Evolutionary conservation across 768 basidiomycete species (phyloP).

Genomic region (Tricholoma furcatifolium): DNA sequence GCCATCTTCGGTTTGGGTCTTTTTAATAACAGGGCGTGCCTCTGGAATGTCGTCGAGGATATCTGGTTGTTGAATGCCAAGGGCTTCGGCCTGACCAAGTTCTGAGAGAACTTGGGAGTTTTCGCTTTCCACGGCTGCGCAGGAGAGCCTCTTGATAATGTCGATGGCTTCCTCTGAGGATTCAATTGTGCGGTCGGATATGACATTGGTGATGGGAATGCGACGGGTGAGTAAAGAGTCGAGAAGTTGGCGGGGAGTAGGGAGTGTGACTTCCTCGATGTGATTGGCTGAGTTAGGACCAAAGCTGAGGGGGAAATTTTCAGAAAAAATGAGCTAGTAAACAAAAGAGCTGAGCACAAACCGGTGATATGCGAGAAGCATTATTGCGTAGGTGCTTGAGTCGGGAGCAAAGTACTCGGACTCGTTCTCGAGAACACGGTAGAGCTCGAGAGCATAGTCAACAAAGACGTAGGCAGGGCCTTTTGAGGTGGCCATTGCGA

Average conservation of each 20-base stretch:
- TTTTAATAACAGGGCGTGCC: slow-evolving; percentile 55
- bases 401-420: slow-evolving; percentile 49
- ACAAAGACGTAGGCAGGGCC: slow-evolving; percentile 57
- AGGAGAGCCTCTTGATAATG: slow-evolving; percentile 55
- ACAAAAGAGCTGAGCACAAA: slow-evolving; percentile 23
- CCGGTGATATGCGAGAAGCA: slow-evolving; percentile 61
- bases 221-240: slow-evolving; percentile 44
- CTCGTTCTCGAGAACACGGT: slow-evolving; percentile 50
- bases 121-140: slow-evolving; percentile 57
- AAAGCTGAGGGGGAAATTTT: slow-evolving; percentile 30
- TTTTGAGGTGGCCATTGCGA: slow-evolving; percentile 52
- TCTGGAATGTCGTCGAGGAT: slow-evolving; percentile 55
- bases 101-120: slow-evolving; percentile 49
- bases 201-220: slow-evolving; percentile 48
- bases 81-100: slow-evolving; percentile 51
- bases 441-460: slow-evolving; percentile 60
- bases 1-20: slow-evolving; percentile 18
- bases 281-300: slow-evolving; percentile 30
- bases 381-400: slow-evolving; percentile 62
- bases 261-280: slow-evolving; percentile 16
- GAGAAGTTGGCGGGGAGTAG: slow-evolving; percentile 36
- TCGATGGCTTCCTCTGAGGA: slow-evolving; percentile 54
- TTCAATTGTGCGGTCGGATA: slow-evolving; percentile 56
- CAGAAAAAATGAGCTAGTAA: background rate
- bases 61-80: slow-evolving; percentile 40